Conservation (phyloP, 192 early-diverging fungal genomes). For the Chytriomyces hyalinus region DNA sequence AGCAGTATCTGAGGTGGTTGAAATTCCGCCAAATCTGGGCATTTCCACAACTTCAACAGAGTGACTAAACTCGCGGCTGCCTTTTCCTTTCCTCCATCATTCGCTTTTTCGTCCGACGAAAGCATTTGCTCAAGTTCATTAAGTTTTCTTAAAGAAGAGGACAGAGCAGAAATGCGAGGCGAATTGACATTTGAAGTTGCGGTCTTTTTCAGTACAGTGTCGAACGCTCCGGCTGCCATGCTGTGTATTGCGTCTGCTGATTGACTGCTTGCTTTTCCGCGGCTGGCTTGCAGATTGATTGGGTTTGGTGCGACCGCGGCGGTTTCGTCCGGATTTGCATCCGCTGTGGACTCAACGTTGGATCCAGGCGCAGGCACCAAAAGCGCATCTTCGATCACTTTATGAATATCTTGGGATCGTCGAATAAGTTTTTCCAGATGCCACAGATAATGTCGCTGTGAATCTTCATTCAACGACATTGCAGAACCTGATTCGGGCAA, state of each 20-base stretch:
- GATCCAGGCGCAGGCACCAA: conserved; percentile 32
- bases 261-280: not conserved
- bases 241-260: not conserved
- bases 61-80: not conserved
- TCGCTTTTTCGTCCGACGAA: not conserved
- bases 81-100: not conserved
- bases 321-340: too few species aligned
- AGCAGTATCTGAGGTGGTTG: conserved; percentile 43
- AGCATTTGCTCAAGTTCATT: conserved; percentile 1
- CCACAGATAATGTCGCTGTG: conserved; percentile 31
- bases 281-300: not conserved
- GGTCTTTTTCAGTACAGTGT: not conserved
- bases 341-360: not conserved
- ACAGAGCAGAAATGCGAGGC: conserved; percentile 28
- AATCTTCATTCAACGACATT: conserved; percentile 21
- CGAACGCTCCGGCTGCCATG: not conserved
- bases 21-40: conserved; percentile 46
- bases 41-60: conserved; percentile 37
- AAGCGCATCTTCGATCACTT: conserved; percentile 41
- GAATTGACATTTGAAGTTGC: not conserved
- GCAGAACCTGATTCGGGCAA: conserved; percentile 2
- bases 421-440: conserved; percentile 45
- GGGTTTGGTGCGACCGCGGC: not conserved
- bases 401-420: conserved; percentile 26
- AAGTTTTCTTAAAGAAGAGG: conserved; percentile 27